Evolutionary conservation across 2,329 filamentous ascomycete genomes (phyloP).

Genomic region (Hymenoscyphus fructigenus): DNA sequence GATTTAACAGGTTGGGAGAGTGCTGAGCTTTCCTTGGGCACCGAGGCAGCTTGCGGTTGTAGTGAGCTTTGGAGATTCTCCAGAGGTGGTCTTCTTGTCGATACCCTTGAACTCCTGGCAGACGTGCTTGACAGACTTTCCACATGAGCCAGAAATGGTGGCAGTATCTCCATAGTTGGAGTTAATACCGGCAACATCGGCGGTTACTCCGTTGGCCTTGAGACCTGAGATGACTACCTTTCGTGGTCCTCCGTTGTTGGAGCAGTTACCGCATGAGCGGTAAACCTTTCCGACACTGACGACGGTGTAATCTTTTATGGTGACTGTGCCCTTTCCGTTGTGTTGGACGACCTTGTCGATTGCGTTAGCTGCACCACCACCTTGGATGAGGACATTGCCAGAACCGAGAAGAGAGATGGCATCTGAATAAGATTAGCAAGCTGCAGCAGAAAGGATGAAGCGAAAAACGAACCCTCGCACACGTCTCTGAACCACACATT

Average conservation of each 20-base stretch:
- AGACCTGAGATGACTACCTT: conserved; percentile 36
- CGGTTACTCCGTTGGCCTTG: conserved; percentile 35
- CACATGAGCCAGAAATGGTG: conserved; percentile 31
- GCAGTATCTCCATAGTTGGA: conserved; percentile 30
- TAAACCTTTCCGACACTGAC: conserved; percentile 46
- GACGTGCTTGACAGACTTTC: conserved; percentile 20
- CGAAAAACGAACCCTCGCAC: conserved; percentile 29
- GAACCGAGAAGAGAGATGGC: conserved; percentile 37
- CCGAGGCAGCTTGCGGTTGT: conserved; percentile 18
- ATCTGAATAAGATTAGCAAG: conserved; percentile 12
- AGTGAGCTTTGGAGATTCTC: conserved; percentile 19
- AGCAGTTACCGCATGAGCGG: conserved; percentile 48
- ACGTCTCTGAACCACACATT: conserved; percentile 44
- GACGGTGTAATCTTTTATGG: conserved; percentile 41
- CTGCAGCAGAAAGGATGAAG: conserved; percentile 20
- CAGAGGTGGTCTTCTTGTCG: conserved; percentile 14
- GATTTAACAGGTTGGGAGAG: conserved; percentile 22
- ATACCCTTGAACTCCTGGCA: conserved; percentile 29
- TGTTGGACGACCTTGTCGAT: conserved; percentile 41
- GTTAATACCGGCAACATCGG: conserved; percentile 40
- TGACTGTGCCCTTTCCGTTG: conserved; percentile 37
- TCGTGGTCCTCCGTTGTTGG: conserved; percentile 33
- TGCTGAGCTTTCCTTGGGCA: conserved; percentile 20
- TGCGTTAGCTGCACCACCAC: conserved; percentile 38
- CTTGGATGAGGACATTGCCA: conserved; percentile 38